These are phyloP conservation scores for Cladorrhinum samala DNA, from an alignment of 495 filamentous ascomycete species.

Conservation along the genomic window DNA sequence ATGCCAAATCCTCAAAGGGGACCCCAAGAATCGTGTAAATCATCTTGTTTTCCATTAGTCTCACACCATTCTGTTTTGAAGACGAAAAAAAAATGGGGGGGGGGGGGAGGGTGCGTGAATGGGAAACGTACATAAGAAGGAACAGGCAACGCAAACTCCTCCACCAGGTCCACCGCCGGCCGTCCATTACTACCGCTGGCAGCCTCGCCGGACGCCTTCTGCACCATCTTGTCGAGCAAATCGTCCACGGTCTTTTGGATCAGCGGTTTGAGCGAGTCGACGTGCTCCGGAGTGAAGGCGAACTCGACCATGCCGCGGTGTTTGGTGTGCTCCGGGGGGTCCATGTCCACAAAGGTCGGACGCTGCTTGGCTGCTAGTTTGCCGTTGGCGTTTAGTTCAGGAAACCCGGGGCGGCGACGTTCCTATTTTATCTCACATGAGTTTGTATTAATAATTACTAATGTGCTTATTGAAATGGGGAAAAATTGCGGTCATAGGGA, in stretches of 20 bases:
- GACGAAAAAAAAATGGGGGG: no score
- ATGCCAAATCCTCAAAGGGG: conserved; percentile 40
- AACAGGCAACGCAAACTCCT: conserved; percentile 39
- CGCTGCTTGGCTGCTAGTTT: conserved; percentile 37
- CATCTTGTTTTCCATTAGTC: conserved; percentile 24
- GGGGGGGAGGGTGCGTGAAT: neutral
- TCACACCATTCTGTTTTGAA: neutral
- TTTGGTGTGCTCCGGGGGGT: conserved; percentile 38
- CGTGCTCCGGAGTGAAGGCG: conserved; percentile 31
- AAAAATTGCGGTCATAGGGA: no score
- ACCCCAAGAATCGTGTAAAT: conserved; percentile 45
- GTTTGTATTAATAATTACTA: neutral
- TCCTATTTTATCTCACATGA: conserved; percentile 17
- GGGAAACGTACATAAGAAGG: conserved; percentile 32
- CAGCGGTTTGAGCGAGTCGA: conserved; percentile 33
- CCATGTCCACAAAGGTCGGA: conserved; percentile 47
- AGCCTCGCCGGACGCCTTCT: conserved; percentile 21
- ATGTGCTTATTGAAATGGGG: no score
- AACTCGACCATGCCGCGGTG: conserved; percentile 40
- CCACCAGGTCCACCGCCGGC: conserved; percentile 38
- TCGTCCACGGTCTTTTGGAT: conserved; percentile 39
- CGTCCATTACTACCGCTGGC: no score
- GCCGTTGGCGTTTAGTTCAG: conserved; percentile 36
- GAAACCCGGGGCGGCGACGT: conserved; percentile 38
- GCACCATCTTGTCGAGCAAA: conserved; percentile 31